These are phyloP conservation scores for Triadica sebifera DNA, from an alignment of 345 rosid species.

Conservation along the genomic window DNA sequence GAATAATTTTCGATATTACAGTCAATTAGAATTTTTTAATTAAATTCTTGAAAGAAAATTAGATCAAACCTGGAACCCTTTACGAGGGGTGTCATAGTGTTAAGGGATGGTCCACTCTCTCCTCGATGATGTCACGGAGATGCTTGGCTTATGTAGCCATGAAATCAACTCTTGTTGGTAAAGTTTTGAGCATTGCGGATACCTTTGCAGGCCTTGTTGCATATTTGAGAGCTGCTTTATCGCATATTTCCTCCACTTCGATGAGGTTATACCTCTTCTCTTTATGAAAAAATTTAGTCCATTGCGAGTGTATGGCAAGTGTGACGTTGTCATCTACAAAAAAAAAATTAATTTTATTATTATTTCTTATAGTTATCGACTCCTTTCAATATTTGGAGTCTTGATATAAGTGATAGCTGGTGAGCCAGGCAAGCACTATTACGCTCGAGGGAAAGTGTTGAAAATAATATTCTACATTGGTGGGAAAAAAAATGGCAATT, in stretches of 20 bases:
- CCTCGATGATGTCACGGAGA: constrained; percentile 64
- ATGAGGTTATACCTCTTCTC: constrained; percentile 82
- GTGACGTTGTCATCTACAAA: constrained; percentile 89
- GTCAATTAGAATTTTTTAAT: too few species aligned
- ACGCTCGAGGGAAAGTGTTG: too few species aligned
- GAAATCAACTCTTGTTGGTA: constrained; percentile 58
- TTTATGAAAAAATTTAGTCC: constrained; percentile 87
- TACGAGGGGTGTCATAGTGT: constrained; percentile 75
- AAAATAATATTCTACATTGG: too few species aligned
- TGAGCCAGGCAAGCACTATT: too few species aligned
- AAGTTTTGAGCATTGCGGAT: constrained; percentile 47
- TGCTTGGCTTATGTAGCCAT: constrained; percentile 74
- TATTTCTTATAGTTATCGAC: too few species aligned
- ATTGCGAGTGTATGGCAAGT: constrained; percentile 85
- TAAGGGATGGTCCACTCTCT: constrained; percentile 76
- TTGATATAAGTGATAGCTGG: too few species aligned
- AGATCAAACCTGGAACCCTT: constrained; percentile 62
- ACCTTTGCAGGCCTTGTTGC: constrained; percentile 64
- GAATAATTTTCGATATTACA: too few species aligned
- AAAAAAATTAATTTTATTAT: too few species aligned
- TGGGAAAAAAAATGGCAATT: too few species aligned
- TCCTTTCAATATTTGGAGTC: too few species aligned
- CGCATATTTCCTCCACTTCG: constrained; percentile 82
- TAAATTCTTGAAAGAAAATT: too few species aligned
- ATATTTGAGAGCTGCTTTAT: constrained; percentile 64